Percentiles rank a stretch among this genome's conserved stretches.
Conservation (phyloP, 2,329 filamentous ascomycete genomes). For the Diplodia sapinea region DNA sequence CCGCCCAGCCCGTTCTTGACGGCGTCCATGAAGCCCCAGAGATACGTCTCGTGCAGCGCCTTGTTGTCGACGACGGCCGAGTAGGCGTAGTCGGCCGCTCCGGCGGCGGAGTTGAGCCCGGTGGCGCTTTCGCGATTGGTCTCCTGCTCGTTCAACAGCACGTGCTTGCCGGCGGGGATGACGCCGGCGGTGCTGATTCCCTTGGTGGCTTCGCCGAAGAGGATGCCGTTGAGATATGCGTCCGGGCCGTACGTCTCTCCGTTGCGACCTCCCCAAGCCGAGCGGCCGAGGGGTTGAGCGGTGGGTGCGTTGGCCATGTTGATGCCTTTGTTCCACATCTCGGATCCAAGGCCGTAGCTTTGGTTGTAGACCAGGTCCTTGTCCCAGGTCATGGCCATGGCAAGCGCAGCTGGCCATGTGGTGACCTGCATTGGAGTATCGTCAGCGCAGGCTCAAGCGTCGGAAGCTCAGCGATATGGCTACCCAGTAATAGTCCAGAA, state of each 20-base stretch:
- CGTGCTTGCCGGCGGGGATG: conserved; percentile 72
- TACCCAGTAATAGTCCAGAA: conserved; percentile 11
- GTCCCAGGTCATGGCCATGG: conserved; percentile 31
- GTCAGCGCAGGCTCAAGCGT: neutral
- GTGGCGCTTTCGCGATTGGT: conserved; percentile 57
- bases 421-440: neutral
- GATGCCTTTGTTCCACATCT: conserved; percentile 27
- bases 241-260: conserved; percentile 24
- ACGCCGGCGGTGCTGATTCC: conserved; percentile 57
- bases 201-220: conserved; percentile 14
- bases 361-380: conserved; percentile 19
- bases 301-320: conserved; percentile 24
- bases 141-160: conserved; percentile 62
- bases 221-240: conserved; percentile 28
- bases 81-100: conserved; percentile 63
- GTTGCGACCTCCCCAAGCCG: conserved; percentile 25
- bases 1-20: conserved; percentile 73
- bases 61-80: conserved; percentile 76
- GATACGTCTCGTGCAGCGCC: conserved; percentile 70
- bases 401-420: conserved; percentile 6
- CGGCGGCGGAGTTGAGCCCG: conserved; percentile 47
- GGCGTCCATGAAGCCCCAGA: conserved; percentile 79
- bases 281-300: conserved; percentile 23
- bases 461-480: neutral
- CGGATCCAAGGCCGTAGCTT: conserved; percentile 17